phyloP scores from a whole-genome alignment of 139 green algal species.

The Closterium sp. region DNA sequence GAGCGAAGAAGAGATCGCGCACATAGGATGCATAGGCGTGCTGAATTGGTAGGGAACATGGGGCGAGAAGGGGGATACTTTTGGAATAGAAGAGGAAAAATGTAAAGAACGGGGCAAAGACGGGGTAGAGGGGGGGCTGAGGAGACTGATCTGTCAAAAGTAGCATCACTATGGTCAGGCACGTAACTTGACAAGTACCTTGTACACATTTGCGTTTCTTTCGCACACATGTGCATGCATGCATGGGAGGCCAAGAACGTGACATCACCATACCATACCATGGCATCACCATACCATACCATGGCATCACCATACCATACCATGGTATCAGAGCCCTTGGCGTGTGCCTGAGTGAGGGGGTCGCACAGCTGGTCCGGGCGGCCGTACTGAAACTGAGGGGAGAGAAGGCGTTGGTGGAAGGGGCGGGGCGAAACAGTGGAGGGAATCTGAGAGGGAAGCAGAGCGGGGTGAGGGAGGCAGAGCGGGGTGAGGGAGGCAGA shows the following conservation, averaged over 20 bases:
- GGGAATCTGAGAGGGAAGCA: not conserved
- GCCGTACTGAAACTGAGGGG: not conserved
- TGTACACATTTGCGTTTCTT: too few relatives aligned
- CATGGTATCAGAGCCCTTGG: not conserved
- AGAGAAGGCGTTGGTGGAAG: not conserved
- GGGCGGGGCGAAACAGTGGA: not conserved
- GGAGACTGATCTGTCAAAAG: too few relatives aligned
- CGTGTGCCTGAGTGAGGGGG: not conserved
- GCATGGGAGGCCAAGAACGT: too few relatives aligned
- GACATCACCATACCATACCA: not conserved
- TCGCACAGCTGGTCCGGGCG: not conserved
- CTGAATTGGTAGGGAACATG: not conserved
- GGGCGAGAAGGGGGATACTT: too few relatives aligned
- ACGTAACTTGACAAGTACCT: too few relatives aligned
- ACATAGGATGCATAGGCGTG: not conserved
- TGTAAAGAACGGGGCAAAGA: too few relatives aligned
- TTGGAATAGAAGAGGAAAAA: too few relatives aligned
- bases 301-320: not conserved
- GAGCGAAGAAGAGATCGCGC: not conserved
- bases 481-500: too few relatives aligned
- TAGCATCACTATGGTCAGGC: too few relatives aligned
- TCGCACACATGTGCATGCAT: too few relatives aligned
- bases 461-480: too few relatives aligned
- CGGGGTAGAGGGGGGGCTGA: too few relatives aligned
- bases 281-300: not conserved